A percentile compares a stretch with the other conserved stretches of the same genome.
phyloP scores from a whole-genome alignment of 1,284 basidiomycete genomes.

The Cryptococcus wingfieldii region DNA sequence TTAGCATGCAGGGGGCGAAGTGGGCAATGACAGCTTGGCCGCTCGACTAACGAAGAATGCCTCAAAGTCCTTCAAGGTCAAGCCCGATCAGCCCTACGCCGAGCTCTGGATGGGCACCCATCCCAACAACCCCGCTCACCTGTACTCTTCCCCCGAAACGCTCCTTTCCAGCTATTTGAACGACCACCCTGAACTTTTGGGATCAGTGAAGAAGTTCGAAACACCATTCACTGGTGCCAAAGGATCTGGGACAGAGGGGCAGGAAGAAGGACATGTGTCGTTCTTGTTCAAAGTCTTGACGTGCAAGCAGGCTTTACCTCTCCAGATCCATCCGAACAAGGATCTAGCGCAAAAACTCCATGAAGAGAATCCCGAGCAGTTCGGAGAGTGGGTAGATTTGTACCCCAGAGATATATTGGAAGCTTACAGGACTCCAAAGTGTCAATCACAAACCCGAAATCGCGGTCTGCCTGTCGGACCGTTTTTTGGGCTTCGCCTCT shows the following conservation, averaged over 20 bases:
- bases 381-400: conserved; percentile 18
- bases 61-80: conserved; percentile 17
- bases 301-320: conserved; percentile 36
- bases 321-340: conserved; percentile 40
- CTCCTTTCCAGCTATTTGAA: conserved; percentile 21
- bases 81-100: conserved; percentile 28
- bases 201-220: conserved; percentile 22
- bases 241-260: conserved; percentile 16
- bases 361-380: conserved; percentile 32
- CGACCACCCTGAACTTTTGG: conserved; percentile 18
- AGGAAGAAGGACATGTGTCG: conserved; percentile 29
- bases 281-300: conserved; percentile 42
- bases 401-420: background rate
- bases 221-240: conserved; percentile 21
- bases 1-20: conserved; percentile 27
- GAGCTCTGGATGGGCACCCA: conserved; percentile 43
- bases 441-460: conserved; percentile 68
- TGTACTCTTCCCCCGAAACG: conserved; percentile 14
- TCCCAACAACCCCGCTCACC: conserved; percentile 28
- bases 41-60: conserved; percentile 26
- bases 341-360: conserved; percentile 34
- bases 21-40: conserved; percentile 28
- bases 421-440: conserved; percentile 4
- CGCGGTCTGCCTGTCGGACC: conserved; percentile 79
- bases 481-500: conserved; percentile 65